Evolutionary conservation across 164 flowering plant species (phyloP).

Genomic region (Stephania japonica): DNA sequence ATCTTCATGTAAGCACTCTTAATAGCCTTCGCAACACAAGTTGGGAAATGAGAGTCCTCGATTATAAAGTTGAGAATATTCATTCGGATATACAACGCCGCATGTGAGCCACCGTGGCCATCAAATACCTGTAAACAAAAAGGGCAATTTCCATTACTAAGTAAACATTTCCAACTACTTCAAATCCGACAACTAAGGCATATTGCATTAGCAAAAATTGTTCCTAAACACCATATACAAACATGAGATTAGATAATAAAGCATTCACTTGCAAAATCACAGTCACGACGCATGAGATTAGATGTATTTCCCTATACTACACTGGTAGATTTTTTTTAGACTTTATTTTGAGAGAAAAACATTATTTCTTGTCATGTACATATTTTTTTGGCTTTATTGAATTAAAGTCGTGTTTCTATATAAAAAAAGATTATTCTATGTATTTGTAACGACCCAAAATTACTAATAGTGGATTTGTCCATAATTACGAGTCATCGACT

Average conservation of each 20-base stretch:
- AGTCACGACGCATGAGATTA: not conserved
- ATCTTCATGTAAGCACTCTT: constrained; percentile 76
- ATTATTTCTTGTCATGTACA: too few relatives aligned
- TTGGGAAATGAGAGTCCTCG: constrained; percentile 65
- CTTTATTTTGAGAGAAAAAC: too few relatives aligned
- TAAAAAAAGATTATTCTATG: too few relatives aligned
- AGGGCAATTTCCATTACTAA: constrained; percentile 8
- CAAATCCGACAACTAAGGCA: not conserved
- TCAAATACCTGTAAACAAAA: constrained; percentile 71
- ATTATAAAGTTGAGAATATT: constrained; percentile 72
- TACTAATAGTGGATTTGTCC: too few relatives aligned
- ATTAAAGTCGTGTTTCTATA: too few relatives aligned
- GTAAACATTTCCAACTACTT: not conserved
- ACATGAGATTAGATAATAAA: not conserved
- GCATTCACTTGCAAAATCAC: not conserved
- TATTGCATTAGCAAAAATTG: not conserved
- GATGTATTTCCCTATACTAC: too few relatives aligned
- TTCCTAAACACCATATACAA: not conserved
- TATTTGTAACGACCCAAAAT: too few relatives aligned
- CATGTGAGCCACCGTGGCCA: constrained; percentile 95
- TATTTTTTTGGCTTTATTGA: too few relatives aligned
- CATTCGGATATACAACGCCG: constrained; percentile 55
- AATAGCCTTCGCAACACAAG: constrained; percentile 55
- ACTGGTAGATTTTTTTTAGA: too few relatives aligned
- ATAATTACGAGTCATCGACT: too few relatives aligned